Base-by-base conservation (phyloP, 306 rosid species). In the Pachyrhizus erosus region DNA sequence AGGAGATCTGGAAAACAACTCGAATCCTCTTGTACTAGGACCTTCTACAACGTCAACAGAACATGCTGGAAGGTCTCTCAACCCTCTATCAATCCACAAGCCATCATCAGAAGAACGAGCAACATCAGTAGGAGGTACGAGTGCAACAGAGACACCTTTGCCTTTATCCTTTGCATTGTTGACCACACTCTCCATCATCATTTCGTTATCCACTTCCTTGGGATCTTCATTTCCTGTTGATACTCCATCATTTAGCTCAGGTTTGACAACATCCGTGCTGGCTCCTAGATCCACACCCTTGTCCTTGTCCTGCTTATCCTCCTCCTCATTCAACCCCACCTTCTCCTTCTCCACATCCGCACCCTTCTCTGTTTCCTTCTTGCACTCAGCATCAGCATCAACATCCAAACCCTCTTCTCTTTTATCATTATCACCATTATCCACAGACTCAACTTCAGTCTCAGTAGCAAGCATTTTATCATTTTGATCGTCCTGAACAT, bases 11-110 rank as follows among this genome's bases (percentile, higher is more conserved):
- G 92, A 75, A 87, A 96, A 96, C 85, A 96, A 81, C 84, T 96
- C 97, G 5, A 96, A 96, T 2, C 94, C 98, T 83, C 97, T 92
- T 9, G 91, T 88, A 77, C 97, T 93, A 12, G 96, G 98, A 24
- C 97, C 98, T 87, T 93, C 99, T 89, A 87, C 87, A 57, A 78
- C 92, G 85, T 79, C 90, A 45, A 73, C 88, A 82, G 83, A 49
- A 70, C 91, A 72, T 33, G 75, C 67, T 5, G 88, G 46, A 3
- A 86, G 77, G 70, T 89, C 90, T 85, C 87, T 87, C 8, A 85
- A 78, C 43, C 90, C 94, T 83, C 90, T 88, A 17, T 79, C 92
- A 66, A 29, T 80, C 94, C 97, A 89, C 18, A 68, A 70, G 21
- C 85, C 91, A 80, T 87, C 87, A 57, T 85, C 89, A 17, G 87